Evolutionary conservation across 108 stramenopile species (phyloP).

Genomic region (Nannochloropsis oceanica): DNA sequence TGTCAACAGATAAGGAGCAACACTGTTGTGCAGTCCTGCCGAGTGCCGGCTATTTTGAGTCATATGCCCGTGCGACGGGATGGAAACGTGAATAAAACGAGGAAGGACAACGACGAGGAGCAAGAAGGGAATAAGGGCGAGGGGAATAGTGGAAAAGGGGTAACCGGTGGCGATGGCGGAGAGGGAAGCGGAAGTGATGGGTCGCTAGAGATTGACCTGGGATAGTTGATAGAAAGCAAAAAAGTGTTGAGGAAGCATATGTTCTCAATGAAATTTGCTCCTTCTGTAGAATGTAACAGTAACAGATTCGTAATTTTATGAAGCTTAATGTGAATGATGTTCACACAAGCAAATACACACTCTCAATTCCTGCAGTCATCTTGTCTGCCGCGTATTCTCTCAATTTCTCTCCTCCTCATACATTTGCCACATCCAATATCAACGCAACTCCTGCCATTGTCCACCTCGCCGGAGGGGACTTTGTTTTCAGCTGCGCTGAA

Average conservation of each 20-base stretch:
- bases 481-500: slow-evolving; percentile 63
- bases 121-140: neutral
- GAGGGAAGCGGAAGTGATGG: neutral
- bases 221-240: neutral
- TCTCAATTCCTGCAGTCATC: too few relatives aligned
- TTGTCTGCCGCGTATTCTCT: neutral
- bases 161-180: neutral
- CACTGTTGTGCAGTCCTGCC: neutral
- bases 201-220: neutral
- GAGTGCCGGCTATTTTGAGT: neutral
- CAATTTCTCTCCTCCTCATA: neutral
- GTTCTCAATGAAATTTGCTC: neutral
- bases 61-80: neutral
- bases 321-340: too few relatives aligned
- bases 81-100: neutral
- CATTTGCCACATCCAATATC: slow-evolving; percentile 46
- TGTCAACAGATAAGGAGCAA: neutral
- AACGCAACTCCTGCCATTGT: slow-evolving; percentile 59
- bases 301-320: too few relatives aligned
- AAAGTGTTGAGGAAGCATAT: neutral
- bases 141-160: neutral
- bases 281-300: too few relatives aligned
- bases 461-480: slow-evolving; percentile 57
- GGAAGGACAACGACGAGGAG: neutral
- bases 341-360: too few relatives aligned